Base-by-base conservation (phyloP, 2,329 filamentous ascomycete species). In the Oidium heveae region DNA sequence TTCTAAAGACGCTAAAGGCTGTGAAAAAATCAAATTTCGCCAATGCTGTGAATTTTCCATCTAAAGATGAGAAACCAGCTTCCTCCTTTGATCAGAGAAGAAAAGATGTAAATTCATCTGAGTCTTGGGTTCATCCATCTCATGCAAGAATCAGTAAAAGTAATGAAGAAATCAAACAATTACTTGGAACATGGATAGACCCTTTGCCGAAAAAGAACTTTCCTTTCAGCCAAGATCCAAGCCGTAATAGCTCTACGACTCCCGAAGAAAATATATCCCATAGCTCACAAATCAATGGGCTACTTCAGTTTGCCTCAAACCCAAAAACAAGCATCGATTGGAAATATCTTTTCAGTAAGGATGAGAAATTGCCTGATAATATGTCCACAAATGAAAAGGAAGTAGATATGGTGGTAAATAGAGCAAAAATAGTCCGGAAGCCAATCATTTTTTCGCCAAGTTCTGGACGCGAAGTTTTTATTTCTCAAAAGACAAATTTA, bases 401-500 rank as follows among this genome's bases (percentile, higher is more conserved):
- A 8, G 28, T 32, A 8, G 28, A 32, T 32, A 32, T 32, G 28
- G 28, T 32, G 28, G 47, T 51, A n/a, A n/a, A 16, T 10, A 51
- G 33, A 34, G 16, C 32, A 16, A 51, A 51, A 24, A 34, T 28
- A 37, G 34, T 51, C 18, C 53, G 47, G 15, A 51, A 49, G 20
- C 55, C 59, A 16, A 54, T 65, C 36, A 56, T 58, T 4, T 43
- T 66, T 10, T 59, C 58, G 39, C 61, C 64, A 9, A 58, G 56
- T 43, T 60, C 61, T 7, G 64, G 64, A 5, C 54, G 63, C 16
- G 58, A 44, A n/a, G 52, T 64, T 9, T 44, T 37, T 4, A 55
- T 64, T 16, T 54, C 37, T 8, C 54, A 41, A 2, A 55, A 34
- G n/a, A 54, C 63, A 18, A 63, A 65, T 56, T 49, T 65, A 20